Evolutionary conservation across 2,329 filamentous ascomycete species (phyloP), one percentile per base, ranked within the genome.

Genomic region (Monosporascus cannonballus): DNA sequence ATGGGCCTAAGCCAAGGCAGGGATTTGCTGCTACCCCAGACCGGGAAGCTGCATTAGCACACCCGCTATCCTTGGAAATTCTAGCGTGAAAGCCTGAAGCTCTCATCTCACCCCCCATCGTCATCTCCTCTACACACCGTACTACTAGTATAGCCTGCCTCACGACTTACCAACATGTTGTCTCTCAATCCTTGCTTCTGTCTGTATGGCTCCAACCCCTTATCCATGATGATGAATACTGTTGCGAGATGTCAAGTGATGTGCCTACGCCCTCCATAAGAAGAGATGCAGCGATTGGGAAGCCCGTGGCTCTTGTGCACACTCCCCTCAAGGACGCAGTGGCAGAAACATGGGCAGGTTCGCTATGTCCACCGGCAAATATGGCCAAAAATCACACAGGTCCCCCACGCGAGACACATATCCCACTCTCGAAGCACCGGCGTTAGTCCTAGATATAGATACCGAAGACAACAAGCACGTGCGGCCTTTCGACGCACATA

Each of bases 361-460:
- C 56, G 56, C 46, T 42, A 50, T 37, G 3, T 14, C 22, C 47
- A 49, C 25, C 4, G 18, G n/a, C 22, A 34, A 8, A 9, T 15
- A 6, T 54, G 50, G 54, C 53, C 54, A 14, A 47, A 47, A 5
- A 17, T 2, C 5, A 46, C 24, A 17, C 15, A 17, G 54, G 60
- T 44, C 57, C 62, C 62, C 49, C 54, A 57, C 49, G 44, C 54
- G 52, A 48, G 48, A 39, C 1, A 38, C 18, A 15, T 34, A 34
- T 39, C 53, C 17, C 27, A 27, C 37, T 22, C 61, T 74, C 55
- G 62, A 74, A 24, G 65, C 77, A 41, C 71, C 75, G 14, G 51
- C 69, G 18, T 56, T 76, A 11, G 62, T 81, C 3, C 69, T 83
- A 39, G 77, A 83, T 53, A 75, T 83, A 39, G 79, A 82, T 56